These are phyloP conservation scores for Alternaria ventricosa DNA, from an alignment of 2,329 filamentous ascomycete genomes.

Conservation along the genomic window DNA sequence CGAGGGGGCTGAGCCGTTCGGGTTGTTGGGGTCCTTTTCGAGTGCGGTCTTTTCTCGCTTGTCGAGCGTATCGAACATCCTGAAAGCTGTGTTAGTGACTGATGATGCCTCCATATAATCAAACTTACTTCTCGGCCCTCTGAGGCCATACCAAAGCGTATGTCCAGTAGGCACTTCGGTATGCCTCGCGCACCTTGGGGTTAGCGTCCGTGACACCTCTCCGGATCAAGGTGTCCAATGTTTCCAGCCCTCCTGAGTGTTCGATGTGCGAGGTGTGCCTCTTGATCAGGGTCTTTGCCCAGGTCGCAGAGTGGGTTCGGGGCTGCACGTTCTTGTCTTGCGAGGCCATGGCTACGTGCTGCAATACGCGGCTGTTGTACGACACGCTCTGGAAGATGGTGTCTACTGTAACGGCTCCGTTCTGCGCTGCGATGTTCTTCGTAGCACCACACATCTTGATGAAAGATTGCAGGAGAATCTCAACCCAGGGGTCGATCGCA, in stretches of 20 bases:
- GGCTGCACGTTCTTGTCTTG: constrained; percentile 95
- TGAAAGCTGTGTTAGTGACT: constrained; percentile 46
- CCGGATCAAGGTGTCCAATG: constrained; percentile 86
- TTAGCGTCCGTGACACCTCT: constrained; percentile 90
- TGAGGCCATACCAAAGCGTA: constrained; percentile 80
- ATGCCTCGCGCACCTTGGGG: constrained; percentile 85
- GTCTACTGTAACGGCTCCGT: constrained; percentile 81
- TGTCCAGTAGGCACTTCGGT: constrained; percentile 84
- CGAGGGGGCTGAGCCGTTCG: constrained; percentile 63
- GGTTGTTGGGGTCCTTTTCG: constrained; percentile 83
- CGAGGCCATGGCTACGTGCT: constrained; percentile 81
- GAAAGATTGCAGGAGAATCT: constrained; percentile 85
- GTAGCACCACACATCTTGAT: constrained; percentile 89
- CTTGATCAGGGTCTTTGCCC: constrained; percentile 82
- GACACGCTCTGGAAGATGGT: constrained; percentile 79
- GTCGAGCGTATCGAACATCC: constrained; percentile 81
- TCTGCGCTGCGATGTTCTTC: constrained; percentile 90
- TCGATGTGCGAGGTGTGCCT: constrained; percentile 86
- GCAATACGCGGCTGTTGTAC: constrained; percentile 80
- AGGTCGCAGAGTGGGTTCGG: constrained; percentile 77
- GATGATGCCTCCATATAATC: background rate
- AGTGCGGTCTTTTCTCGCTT: constrained; percentile 78
- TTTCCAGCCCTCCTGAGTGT: constrained; percentile 80
- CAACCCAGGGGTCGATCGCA: constrained; percentile 84
- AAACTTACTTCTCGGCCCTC: constrained; percentile 72